Base-by-base conservation (phyloP, 768 basidiomycete genomes). In the Phylloporus sp. region DNA sequence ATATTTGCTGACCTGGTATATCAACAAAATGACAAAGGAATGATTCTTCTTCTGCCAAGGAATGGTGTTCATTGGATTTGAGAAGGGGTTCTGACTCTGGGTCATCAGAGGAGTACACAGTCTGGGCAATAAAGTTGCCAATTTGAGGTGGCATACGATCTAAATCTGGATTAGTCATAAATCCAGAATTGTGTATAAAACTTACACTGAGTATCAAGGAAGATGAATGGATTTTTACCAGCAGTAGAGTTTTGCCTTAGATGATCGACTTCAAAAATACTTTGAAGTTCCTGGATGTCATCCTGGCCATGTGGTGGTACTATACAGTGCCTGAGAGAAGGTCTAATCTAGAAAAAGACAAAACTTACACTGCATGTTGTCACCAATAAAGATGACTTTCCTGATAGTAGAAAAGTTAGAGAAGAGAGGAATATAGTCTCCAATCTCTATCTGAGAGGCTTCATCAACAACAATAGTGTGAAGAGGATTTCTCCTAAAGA, bases 131-230 rank as follows among this genome's bases (percentile, higher is more conserved):
- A 39, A 90, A 81, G 4, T 73, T 59, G 22, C 89, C 88, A 73
- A 91, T 84, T 56, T 88, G 80, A 45, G 84, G 80, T 46, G 90
- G 90, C 88, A 93, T 90, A 1, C 91, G 81, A 58, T 92, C 91
- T 92, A 50, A 50, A 22, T 40, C 12, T 45, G 31, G 39, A 50
- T 57, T 26, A 65, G 31, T 23, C 24, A 24, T 45, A 47, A 9
- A 38, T 27, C 16, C 20, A 29, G 4, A 20, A 12, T n/a, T n/a
- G n/a, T n/a, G n/a, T 13, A 45, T 10, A 51, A 51, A 35, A 65
- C 80, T 60, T 65, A 89, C 91, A 92, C 69, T 91, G 90, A 2
- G 76, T 89, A 55, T 89, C 72, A 34, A 92, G 72, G 54, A 91
- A 82, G 5, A 80, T 53, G 3, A 76, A 72, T 23, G 71, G 59